Base-by-base conservation (phyloP, 176 grass and related monocot genomes). In the Lolium rigidum region DNA sequence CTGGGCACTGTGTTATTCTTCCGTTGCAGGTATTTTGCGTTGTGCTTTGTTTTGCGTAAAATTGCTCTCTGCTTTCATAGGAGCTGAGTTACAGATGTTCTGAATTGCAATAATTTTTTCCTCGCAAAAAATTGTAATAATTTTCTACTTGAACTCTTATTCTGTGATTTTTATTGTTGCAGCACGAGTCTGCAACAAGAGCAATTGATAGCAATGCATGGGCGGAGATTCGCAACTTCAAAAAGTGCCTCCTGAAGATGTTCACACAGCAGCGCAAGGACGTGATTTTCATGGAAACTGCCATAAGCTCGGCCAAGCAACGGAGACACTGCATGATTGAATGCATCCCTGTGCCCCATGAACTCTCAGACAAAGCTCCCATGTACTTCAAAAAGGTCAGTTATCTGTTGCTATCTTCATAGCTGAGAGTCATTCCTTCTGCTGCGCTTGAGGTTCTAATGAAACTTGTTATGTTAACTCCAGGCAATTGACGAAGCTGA, bases 311-410 rank as follows among this genome's bases (percentile, higher is more conserved):
- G 79, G 28, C 87, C 84, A 94, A 86, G 78, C 95, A 97, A 80
- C 86, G 84, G 49, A 84, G 88, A 16, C 93, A 95, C 74, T 94
- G 92, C 76, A 85, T 95, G 76, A 87, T 95, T 57, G 96, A 95
- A 49, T 95, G 92, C 61, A 95, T 98, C 75, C 96, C 91, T 72
- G 77, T 98, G 70, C 93, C 93, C 35, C 46, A 12, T 57, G 65
- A 92, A 83, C 83, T 95, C 22, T 92, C 92, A 39, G 90, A 86
- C 74, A 77, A 87, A 18, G 90, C 92, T 0, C 93, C 96, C 49
- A 95, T 98, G 90, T 98, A 92, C 81, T 95, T 98, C 39, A 95
- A 95, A 87, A 98, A 98, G 92, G 93, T 95, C 6, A 39, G 73
- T 24, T 80, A 10, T 39, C 31, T 79, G 56, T 43, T 74, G 22